Conservation (phyloP, 2,329 filamentous ascomycete genomes). For the Monosporascus sp. region DNA sequence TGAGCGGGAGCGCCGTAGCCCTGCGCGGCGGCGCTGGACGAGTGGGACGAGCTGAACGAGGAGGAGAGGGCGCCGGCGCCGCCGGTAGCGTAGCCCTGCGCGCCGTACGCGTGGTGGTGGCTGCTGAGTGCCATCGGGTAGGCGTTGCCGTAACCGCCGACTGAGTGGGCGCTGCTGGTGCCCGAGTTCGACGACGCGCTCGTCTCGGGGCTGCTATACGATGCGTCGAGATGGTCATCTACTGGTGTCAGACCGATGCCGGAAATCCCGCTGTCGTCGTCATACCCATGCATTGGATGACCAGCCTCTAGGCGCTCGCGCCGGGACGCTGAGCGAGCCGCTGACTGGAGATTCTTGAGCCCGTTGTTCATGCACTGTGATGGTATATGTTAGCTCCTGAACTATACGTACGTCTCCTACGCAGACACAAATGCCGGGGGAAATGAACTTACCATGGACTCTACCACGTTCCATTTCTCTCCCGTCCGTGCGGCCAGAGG, state of each 20-base stretch:
- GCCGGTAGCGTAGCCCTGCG: conserved; percentile 16
- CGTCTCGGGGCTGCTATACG: conserved; percentile 51
- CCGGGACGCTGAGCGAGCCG: conserved; percentile 59
- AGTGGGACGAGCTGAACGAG: conserved; percentile 51
- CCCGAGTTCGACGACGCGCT: conserved; percentile 39
- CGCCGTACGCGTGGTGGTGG: conserved; percentile 22
- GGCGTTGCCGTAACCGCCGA: conserved; percentile 28
- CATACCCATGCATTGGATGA: conserved; percentile 41
- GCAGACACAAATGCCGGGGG: neutral
- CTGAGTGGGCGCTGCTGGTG: conserved; percentile 19
- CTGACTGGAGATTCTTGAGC: conserved; percentile 72
- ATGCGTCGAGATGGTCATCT: conserved; percentile 50
- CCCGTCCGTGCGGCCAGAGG: conserved; percentile 66
- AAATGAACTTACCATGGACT: conserved; percentile 48
- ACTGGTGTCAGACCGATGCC: conserved; percentile 53
- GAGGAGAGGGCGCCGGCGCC: conserved; percentile 23
- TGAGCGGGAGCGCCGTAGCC: conserved; percentile 28
- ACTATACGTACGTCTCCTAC: too few relatives aligned
- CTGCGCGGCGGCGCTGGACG: conserved; percentile 36
- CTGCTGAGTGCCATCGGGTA: conserved; percentile 23
- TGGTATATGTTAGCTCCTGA: too few relatives aligned
- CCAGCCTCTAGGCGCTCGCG: conserved; percentile 56
- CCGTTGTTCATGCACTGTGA: conserved; percentile 75
- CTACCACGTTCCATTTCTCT: conserved; percentile 75
- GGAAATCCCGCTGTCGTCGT: conserved; percentile 69